These are phyloP conservation scores for Beauveria rudraprayagi DNA, from an alignment of 2,329 filamentous ascomycete genomes.

Conservation along the genomic window DNA sequence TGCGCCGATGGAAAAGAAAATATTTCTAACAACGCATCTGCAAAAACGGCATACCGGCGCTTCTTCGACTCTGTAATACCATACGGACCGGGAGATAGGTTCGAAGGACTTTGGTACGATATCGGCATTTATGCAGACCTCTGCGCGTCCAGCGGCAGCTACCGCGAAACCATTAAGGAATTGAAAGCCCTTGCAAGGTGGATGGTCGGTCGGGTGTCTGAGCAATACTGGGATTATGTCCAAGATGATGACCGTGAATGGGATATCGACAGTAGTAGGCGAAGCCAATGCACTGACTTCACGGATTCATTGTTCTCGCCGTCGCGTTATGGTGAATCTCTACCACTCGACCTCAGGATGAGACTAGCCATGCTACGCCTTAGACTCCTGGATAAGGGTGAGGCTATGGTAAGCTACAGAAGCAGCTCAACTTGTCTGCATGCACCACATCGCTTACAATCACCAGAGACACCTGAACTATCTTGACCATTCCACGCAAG, in stretches of 20 bases:
- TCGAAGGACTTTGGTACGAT: slow-evolving; percentile 63
- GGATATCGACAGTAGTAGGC: slow-evolving; percentile 65
- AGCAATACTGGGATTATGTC: slow-evolving; percentile 68
- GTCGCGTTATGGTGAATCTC: slow-evolving; percentile 58
- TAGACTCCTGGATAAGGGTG: slow-evolving; percentile 56
- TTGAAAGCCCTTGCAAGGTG: slow-evolving; percentile 70
- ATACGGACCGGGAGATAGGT: slow-evolving; percentile 24
- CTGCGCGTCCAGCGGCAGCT: slow-evolving; percentile 56
- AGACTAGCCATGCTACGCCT: slow-evolving; percentile 81
- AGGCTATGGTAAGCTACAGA: slow-evolving; percentile 57
- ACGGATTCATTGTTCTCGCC: slow-evolving; percentile 40
- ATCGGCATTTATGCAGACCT: slow-evolving; percentile 80
- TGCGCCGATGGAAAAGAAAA: slow-evolving; percentile 44
- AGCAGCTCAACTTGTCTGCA: slow-evolving; percentile 10
- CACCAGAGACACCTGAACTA: slow-evolving; percentile 57
- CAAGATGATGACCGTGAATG: slow-evolving; percentile 79
- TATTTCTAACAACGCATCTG: slow-evolving; percentile 29
- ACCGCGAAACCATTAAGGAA: slow-evolving; percentile 57
- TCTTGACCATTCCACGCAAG: slow-evolving; percentile 56
- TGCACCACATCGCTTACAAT: slow-evolving; percentile 6
- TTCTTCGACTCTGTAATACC: slow-evolving; percentile 36
- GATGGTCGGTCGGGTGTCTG: slow-evolving; percentile 67
- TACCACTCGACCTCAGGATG: slow-evolving; percentile 75
- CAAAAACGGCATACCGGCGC: slow-evolving; percentile 40
- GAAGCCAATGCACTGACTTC: slow-evolving; percentile 53